These are phyloP conservation scores for Boletus eberwhitei DNA, from an alignment of 768 basidiomycete genomes.

Conservation along the genomic window DNA sequence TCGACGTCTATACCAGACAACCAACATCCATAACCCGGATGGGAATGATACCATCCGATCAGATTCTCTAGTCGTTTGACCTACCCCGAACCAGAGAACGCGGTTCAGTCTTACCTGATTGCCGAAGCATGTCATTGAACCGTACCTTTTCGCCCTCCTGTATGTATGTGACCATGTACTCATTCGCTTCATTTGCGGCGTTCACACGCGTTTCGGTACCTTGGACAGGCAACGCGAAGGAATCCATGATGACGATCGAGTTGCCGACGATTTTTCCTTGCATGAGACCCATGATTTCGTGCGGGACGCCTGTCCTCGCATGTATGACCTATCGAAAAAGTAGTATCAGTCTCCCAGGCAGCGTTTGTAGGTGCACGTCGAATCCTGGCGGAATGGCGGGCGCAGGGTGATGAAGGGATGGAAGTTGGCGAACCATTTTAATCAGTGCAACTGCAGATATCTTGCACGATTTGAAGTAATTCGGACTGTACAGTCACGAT, in stretches of 20 bases:
- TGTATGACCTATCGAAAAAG: constrained; percentile 77
- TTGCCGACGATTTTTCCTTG: constrained; percentile 89
- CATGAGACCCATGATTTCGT: constrained; percentile 99
- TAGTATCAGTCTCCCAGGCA: not conserved
- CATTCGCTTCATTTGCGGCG: constrained; percentile 91
- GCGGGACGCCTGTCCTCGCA: constrained; percentile 92
- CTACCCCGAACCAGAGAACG: constrained; percentile 34
- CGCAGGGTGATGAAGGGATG: not conserved
- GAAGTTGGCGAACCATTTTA: constrained; percentile 71
- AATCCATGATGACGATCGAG: constrained; percentile 86
- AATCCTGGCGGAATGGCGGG: not conserved
- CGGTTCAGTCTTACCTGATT: not conserved
- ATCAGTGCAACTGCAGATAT: constrained; percentile 94
- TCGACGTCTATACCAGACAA: constrained; percentile 97
- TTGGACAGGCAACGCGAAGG: constrained; percentile 94
- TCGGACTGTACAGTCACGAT: constrained; percentile 45
- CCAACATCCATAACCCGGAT: constrained; percentile 99
- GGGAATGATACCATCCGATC: constrained; percentile 98
- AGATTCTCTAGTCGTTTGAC: constrained; percentile 83
- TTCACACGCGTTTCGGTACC: constrained; percentile 99
- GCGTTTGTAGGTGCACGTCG: not conserved
- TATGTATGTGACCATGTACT: constrained; percentile 97
- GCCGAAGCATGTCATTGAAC: not conserved
- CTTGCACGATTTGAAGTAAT: constrained; percentile 86
- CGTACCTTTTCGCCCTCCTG: constrained; percentile 75